Evolutionary conservation across 2,329 filamentous ascomycete species (phyloP), one percentile per base, ranked within the genome.

Genomic region (Myriosclerotinia scirpicola): DNA sequence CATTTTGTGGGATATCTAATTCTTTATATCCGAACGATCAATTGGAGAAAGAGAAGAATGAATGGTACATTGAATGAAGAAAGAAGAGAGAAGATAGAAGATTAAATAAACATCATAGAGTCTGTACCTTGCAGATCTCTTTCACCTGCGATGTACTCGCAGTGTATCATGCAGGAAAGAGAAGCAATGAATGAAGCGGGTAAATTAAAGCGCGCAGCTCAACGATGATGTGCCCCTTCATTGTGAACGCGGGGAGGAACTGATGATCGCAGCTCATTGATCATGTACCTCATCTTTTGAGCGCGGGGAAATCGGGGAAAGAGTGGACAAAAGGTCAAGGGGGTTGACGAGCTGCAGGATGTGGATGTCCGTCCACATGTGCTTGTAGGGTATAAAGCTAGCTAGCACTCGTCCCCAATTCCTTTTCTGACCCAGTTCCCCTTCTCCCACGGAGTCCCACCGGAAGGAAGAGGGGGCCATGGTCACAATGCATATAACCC

Each of bases 161-260:
- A 58, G 26, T 65, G 22, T 22, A 61, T 53, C 54, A 54, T 60
- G 44, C 64, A 55, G 53, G 54, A 60, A 65, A 48, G 9, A 40
- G 34, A 36, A 26, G 26, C 15, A 48, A 64, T 36, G 22, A 22
- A 36, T 8, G 17, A 36, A 42, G n/a, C 46, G 38, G 59, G 30
- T 53, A 38, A 38, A 62, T 56, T 20, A 11, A 17, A 42, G 4
- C n/a, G 17, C 22, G 54, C 38, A 44, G 17, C 9, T 44, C 54
- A 7, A 58, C 11, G 22, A 54, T 26, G 17, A 7, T 8, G 9
- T 26, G 20, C 38, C 40, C 53, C 26, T 40, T 38, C 20, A 52
- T 52, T 26, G 15, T 22, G 15, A 8, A 52, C 15, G 59, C 44
- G 59, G 59, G 40, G 40, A 44, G 1, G 40, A 42, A 42, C 9